These are phyloP conservation scores for Cryptosporidium bovis DNA, from an alignment of 169 alveolate species.

Conservation along the genomic window DNA sequence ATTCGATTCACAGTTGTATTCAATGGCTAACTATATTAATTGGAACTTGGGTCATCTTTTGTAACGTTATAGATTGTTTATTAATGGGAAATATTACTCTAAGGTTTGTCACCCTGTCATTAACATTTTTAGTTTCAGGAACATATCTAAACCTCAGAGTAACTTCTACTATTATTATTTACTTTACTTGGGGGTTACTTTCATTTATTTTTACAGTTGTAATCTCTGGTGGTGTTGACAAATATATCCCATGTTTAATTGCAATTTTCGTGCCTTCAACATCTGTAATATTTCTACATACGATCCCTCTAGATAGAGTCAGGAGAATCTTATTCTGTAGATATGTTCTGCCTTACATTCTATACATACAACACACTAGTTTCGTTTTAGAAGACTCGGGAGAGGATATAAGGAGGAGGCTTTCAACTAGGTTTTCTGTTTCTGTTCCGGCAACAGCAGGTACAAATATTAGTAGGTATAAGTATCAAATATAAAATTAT, in stretches of 20 bases:
- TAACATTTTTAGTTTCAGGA: constrained; percentile 31
- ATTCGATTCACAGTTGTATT: constrained; percentile 27
- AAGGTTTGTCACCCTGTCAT: constrained; percentile 31
- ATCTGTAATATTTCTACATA: constrained; percentile 51
- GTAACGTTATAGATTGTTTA: constrained; percentile 41
- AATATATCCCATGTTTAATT: constrained; percentile 52
- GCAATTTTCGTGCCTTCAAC: constrained; percentile 48
- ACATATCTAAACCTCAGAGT: constrained; percentile 47
- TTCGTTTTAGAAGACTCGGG: constrained; percentile 52
- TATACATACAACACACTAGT: constrained; percentile 37
- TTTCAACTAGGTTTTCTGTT: not conserved
- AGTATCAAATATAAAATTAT: not conserved
- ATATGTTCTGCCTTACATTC: constrained; percentile 42
- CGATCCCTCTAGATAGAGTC: constrained; percentile 58
- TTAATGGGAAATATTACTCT: constrained; percentile 46
- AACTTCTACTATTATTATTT: constrained; percentile 44
- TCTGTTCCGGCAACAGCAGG: not conserved
- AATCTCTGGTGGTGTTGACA: constrained; percentile 41
- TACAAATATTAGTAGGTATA: not conserved
- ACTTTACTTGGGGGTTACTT: constrained; percentile 33
- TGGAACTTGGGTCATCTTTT: constrained; percentile 62
- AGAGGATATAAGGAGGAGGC: constrained; percentile 31
- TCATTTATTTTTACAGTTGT: constrained; percentile 52
- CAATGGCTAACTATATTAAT: constrained; percentile 38
- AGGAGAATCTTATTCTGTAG: constrained; percentile 58